Base-by-base conservation (phyloP, 2,329 filamentous ascomycete genomes). In the Monosporascus sp. region DNA sequence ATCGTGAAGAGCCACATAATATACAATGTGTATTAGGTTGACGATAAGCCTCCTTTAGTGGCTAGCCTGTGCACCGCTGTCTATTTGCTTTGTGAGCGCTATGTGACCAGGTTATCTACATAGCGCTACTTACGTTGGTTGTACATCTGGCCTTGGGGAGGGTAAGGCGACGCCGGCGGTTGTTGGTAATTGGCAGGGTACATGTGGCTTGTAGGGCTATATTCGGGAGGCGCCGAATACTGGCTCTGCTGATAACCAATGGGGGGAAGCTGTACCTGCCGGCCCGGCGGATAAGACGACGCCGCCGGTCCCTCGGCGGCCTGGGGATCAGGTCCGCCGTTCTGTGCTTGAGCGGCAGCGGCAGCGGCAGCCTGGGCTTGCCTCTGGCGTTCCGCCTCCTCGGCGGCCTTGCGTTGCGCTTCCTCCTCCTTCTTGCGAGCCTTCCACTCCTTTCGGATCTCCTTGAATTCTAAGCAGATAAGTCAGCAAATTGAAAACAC, bases 361-460 rank as follows among this genome's bases (percentile, higher is more conserved):
- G 82, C 81, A 11, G 70, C 70, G 2, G 61, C 62, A 0, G 68
- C 69, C 1, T 68, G 68, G 7, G 69, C 70, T 48, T 76, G 72
- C 17, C 78, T 81, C 70, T 85, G 86, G 53, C 92, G 88, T 57
- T 86, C 81, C 60, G 87, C 81, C 67, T 97, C 92, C 59, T 97
- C 93, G 9, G 92, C 90, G 14, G 88, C 88, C 77, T 97, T 97
- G 67, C 92, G 89, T 63, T 85, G 81, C 50, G 87, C 87, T 61
- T 97, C 93, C 65, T 97, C 93, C 71, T 97, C 94, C 89, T 99
- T 99, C 83, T 97, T 97, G 67, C 94, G 90, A 39, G 90, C 89
- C 77, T 97, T 99, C 94, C 94, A 99, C 68, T 97, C 93, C 70
- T 97, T 97, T 59, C 94, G 89, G 56, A 97, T 97, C 68, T 99